Evolutionary conservation across 139 green algal species (phyloP).

Genomic region (Chlamydomonas incerta): DNA sequence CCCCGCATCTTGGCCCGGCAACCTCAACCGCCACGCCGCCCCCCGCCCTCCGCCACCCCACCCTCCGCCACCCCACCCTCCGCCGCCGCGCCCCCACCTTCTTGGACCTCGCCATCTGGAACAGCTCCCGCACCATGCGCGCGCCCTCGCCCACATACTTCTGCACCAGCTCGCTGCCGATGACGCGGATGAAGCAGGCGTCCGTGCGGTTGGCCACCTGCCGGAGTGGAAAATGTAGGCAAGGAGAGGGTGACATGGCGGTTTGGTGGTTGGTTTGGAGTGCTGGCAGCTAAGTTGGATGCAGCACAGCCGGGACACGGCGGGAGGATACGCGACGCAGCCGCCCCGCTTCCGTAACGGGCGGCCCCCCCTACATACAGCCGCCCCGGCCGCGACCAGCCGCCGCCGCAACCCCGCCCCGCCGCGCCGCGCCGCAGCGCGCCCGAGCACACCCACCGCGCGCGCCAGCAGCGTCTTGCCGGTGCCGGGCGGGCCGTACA

Average conservation of each 20-base stretch:
- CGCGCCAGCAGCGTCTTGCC: conserved; percentile 98
- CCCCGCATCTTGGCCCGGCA: too few species aligned
- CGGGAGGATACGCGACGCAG: too few species aligned
- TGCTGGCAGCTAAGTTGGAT: too few species aligned
- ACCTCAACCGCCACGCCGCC: background rate
- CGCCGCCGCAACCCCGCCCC: too few species aligned
- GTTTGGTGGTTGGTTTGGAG: too few species aligned
- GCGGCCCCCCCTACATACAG: too few species aligned
- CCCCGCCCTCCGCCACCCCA: background rate
- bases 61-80: background rate
- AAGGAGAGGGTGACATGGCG: too few species aligned
- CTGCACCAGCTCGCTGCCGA: conserved; percentile 97
- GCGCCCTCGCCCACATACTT: conserved; percentile 99
- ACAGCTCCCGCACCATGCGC: conserved; percentile 97
- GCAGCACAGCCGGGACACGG: too few species aligned
- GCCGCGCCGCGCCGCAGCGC: too few species aligned
- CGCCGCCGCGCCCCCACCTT: conserved; percentile 65
- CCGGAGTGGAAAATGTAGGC: too few species aligned
- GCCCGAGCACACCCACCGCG: conserved; percentile 59
- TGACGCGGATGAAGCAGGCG: conserved; percentile 99
- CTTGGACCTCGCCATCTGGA: conserved; percentile 97
- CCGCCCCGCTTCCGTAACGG: too few species aligned
- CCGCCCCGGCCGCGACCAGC: too few species aligned
- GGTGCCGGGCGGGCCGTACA: conserved; percentile 68
- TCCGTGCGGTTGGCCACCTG: conserved; percentile 97